phyloP scores from a whole-genome alignment of 2,329 filamentous ascomycete species.

The Fusarium aywerte region DNA sequence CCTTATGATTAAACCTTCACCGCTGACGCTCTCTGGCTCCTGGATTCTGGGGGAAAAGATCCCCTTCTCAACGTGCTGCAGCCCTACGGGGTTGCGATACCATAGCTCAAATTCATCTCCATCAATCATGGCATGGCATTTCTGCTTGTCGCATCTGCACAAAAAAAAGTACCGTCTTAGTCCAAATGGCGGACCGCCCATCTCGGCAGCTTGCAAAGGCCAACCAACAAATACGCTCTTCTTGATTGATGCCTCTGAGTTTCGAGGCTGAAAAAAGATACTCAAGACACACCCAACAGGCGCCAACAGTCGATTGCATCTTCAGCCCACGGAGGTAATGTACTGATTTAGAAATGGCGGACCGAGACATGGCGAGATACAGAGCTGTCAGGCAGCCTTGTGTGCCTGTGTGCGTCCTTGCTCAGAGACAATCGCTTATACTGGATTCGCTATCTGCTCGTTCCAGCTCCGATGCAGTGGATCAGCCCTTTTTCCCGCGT shows the following conservation, averaged over 20 bases:
- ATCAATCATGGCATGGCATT: slow-evolving; percentile 1
- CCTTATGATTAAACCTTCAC: slow-evolving; percentile 42
- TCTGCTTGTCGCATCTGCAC: neutral
- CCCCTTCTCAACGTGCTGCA: slow-evolving; percentile 35
- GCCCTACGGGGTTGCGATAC: slow-evolving; percentile 36
- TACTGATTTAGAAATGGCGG: slow-evolving; percentile 38
- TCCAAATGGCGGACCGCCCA: slow-evolving; percentile 22
- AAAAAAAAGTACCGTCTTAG: neutral
- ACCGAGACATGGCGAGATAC: slow-evolving; percentile 13
- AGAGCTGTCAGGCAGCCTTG: slow-evolving; percentile 29
- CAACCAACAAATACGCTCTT: slow-evolving; percentile 6
- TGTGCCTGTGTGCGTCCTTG: slow-evolving; percentile 5
- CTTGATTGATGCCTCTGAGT: neutral
- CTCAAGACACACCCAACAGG: slow-evolving; percentile 1
- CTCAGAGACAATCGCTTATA: neutral
- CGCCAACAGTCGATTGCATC: slow-evolving; percentile 20
- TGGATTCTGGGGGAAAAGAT: slow-evolving; percentile 7
- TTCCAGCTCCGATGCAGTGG: slow-evolving; percentile 36
- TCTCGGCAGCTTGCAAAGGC: slow-evolving; percentile 5
- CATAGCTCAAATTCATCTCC: neutral
- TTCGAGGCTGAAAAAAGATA: neutral
- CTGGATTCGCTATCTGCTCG: slow-evolving; percentile 5
- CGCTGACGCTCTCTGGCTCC: slow-evolving; percentile 22
- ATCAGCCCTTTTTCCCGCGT: slow-evolving; percentile 20
- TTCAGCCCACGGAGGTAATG: slow-evolving; percentile 35